A percentile compares a stretch with the other conserved stretches of the same genome.
Evolutionary conservation across 768 basidiomycete genomes (phyloP).

Genomic region (Podaxis mareebaensis): DNA sequence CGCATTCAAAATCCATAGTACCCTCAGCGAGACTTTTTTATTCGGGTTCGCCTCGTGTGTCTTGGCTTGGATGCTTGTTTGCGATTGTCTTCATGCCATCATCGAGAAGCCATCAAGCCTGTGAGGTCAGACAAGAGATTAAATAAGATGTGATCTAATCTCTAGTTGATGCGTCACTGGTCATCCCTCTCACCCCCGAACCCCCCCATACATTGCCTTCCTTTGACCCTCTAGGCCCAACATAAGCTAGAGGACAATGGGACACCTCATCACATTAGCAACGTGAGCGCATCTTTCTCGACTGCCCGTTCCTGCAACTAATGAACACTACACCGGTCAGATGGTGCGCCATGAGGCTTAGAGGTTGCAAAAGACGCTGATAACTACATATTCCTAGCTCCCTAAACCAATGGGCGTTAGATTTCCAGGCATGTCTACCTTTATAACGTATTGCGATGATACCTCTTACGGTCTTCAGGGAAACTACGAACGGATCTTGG

Average conservation of each 20-base stretch:
- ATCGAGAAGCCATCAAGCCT: no score
- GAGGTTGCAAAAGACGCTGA: conserved; percentile 2
- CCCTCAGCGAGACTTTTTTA: no score
- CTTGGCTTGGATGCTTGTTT: background rate
- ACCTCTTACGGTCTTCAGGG: conserved; percentile 51
- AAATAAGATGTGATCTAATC: conserved; percentile 8
- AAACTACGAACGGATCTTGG: conserved; percentile 88
- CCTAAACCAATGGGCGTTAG: conserved; percentile 96
- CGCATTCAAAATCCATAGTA: no score
- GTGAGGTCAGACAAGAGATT: background rate
- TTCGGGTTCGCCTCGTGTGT: no score
- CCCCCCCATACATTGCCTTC: background rate
- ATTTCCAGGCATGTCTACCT: conserved; percentile 70
- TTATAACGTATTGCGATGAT: background rate
- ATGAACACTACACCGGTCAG: conserved; percentile 21
- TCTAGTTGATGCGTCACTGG: background rate
- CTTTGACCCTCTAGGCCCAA: background rate
- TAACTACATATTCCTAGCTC: conserved; percentile 52
- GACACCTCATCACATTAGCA: conserved; percentile 85
- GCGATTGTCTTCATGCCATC: no score
- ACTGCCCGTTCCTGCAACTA: conserved; percentile 1
- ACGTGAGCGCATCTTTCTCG: conserved; percentile 52
- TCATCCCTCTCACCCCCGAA: no score
- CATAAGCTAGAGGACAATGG: conserved; percentile 47
- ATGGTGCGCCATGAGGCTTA: conserved; percentile 24